Conservation (phyloP, 2,329 filamentous ascomycete species). For the Neodidymelliopsis sp. region DNA sequence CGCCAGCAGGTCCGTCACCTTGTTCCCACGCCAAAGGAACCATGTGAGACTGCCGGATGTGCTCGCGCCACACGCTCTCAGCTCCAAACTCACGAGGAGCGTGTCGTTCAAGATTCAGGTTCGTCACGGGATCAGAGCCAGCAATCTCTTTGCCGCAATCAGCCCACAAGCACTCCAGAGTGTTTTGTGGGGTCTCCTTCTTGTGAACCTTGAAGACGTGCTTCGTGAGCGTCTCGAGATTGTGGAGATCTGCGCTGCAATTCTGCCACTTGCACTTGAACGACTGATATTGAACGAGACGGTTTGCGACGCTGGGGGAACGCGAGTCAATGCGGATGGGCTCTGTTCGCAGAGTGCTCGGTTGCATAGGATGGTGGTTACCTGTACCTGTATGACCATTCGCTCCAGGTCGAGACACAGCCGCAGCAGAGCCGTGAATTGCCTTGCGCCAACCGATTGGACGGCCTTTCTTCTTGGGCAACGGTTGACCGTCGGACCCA, state of each 20-base stretch:
- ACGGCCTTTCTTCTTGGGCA: conserved; percentile 56
- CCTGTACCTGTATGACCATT: conserved; percentile 23
- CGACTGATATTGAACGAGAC: conserved; percentile 51
- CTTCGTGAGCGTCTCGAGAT: conserved; percentile 65
- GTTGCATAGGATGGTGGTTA: conserved; percentile 27
- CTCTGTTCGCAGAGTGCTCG: conserved; percentile 37
- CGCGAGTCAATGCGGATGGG: conserved; percentile 38
- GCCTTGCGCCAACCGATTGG: conserved; percentile 60
- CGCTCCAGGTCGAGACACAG: conserved; percentile 33
- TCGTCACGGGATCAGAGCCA: conserved; percentile 32
- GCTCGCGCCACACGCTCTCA: conserved; percentile 56
- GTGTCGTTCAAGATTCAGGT: conserved; percentile 29
- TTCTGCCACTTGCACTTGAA: conserved; percentile 66
- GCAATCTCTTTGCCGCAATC: conserved; percentile 48
- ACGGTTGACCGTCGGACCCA: conserved; percentile 44
- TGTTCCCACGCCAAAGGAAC: conserved; percentile 61
- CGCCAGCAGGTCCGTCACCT: conserved; percentile 66
- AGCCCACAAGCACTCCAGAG: conserved; percentile 57
- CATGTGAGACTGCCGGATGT: conserved; percentile 63
- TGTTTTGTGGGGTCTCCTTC: conserved; percentile 42
- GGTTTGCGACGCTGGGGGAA: conserved; percentile 39
- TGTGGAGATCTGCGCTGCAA: conserved; percentile 67
- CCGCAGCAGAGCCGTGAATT: conserved; percentile 51
- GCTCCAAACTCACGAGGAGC: conserved; percentile 46
- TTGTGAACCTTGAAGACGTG: conserved; percentile 66